Percentiles rank a stretch among this genome's conserved stretches.
These are phyloP conservation scores for Rhizopogon roseolus DNA, from an alignment of 768 basidiomycete genomes.

Conservation along the genomic window DNA sequence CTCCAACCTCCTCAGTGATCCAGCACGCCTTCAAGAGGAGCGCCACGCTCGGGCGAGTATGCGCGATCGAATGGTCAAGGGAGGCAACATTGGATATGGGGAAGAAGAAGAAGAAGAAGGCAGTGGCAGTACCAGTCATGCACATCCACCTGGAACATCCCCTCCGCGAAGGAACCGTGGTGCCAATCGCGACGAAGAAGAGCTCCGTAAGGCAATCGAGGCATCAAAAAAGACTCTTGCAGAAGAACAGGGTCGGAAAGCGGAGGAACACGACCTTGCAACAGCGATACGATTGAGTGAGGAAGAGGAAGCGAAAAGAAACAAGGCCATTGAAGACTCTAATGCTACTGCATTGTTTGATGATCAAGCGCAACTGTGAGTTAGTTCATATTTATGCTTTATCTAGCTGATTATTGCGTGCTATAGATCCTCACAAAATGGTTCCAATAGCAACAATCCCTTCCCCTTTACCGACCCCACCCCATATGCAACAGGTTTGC, in stretches of 20 bases:
- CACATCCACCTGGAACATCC: slow-evolving; percentile 4
- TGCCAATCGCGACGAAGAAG: slow-evolving; percentile 68
- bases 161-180: slow-evolving; percentile 15
- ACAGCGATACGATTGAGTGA: slow-evolving; percentile 81
- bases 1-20: slow-evolving; percentile 87
- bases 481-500: slow-evolving; percentile 51
- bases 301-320: slow-evolving; percentile 83
- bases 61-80: slow-evolving; percentile 91
- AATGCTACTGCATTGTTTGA: slow-evolving; percentile 81
- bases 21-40: slow-evolving; percentile 79
- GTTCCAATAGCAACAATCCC: slow-evolving; percentile 37
- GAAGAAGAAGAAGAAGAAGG: slow-evolving; percentile 32
- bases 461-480: slow-evolving; percentile 62
- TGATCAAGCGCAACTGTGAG: slow-evolving; percentile 76
- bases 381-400: slow-evolving; percentile 13
- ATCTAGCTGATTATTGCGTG: slow-evolving; percentile 1
- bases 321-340: slow-evolving; percentile 64
- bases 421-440: slow-evolving; percentile 27
- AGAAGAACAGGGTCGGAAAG: slow-evolving; percentile 55
- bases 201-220: slow-evolving; percentile 81
- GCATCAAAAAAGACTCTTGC: slow-evolving; percentile 75
- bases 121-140: slow-evolving; percentile 4
- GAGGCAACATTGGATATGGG: slow-evolving; percentile 38
- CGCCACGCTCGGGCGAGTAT: slow-evolving; percentile 80
- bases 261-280: slow-evolving; percentile 81